A percentile compares a stretch with the other conserved stretches of the same genome.
Conservation (phyloP, 768 basidiomycete species). For the Pleurotus djamor region DNA sequence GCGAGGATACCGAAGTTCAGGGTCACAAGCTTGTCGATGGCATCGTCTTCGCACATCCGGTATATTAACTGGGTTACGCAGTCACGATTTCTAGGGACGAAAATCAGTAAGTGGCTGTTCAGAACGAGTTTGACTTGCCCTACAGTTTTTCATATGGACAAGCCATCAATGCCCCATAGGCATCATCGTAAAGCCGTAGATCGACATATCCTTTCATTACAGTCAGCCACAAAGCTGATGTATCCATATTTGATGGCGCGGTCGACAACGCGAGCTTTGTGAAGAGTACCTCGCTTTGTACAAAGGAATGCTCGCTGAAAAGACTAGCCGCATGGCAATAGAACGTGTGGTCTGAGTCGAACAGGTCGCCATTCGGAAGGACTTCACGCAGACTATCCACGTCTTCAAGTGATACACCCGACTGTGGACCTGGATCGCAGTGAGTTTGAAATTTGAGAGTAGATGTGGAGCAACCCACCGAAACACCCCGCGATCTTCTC, state of each 20-base stretch:
- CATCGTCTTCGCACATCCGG: conserved; percentile 89
- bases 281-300: conserved; percentile 69
- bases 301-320: conserved; percentile 58
- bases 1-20: conserved; percentile 85
- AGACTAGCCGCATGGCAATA: conserved; percentile 76
- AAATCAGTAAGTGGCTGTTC: conserved; percentile 4
- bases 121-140: conserved; percentile 28
- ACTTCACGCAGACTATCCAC: conserved; percentile 58
- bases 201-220: conserved; percentile 76
- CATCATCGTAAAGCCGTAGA: conserved; percentile 78
- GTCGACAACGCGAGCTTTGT: conserved; percentile 79
- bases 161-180: conserved; percentile 76
- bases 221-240: conserved; percentile 73
- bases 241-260: conserved; percentile 50
- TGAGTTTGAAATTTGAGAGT: conserved; percentile 11
- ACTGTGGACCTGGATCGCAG: conserved; percentile 39
- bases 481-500: conserved; percentile 76
- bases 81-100: conserved; percentile 66
- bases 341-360: conserved; percentile 67
- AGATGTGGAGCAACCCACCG: conserved; percentile 43
- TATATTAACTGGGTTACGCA: conserved; percentile 81
- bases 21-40: conserved; percentile 72
- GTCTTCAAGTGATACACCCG: conserved; percentile 56
- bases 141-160: conserved; percentile 79
- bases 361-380: conserved; percentile 54